These are phyloP conservation scores for Myxozyma kluyveri DNA, from an alignment of 805 yeast species.

Conservation along the genomic window DNA sequence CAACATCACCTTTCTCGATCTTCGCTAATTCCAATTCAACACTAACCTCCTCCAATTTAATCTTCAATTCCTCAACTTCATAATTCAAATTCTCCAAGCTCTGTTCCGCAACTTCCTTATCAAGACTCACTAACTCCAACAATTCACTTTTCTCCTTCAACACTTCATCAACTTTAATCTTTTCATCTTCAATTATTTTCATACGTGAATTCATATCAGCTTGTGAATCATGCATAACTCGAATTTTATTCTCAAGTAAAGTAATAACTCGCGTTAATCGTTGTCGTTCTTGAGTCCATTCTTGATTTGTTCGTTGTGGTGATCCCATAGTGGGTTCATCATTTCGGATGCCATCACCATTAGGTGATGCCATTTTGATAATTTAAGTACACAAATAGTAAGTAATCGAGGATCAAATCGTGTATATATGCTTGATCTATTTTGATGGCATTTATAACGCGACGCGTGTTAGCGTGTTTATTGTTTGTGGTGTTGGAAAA, in stretches of 20 bases:
- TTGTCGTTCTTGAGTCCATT: slow-evolving; percentile 27
- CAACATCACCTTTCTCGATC: slow-evolving; percentile 32
- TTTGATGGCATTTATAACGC: no score
- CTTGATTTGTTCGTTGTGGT: no score
- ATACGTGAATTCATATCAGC: slow-evolving; percentile 29
- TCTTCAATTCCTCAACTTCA: slow-evolving; percentile 31
- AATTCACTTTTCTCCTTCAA: slow-evolving; percentile 32
- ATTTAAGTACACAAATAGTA: no score
- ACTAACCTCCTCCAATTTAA: slow-evolving; percentile 29
- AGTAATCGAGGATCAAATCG: no score
- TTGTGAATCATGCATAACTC: slow-evolving; percentile 36
- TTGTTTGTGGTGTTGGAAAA: no score
- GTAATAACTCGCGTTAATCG: slow-evolving; percentile 33
- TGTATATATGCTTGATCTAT: no score
- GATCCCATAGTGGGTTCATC: no score
- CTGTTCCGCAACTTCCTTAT: slow-evolving; percentile 41
- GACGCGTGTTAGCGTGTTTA: no score
- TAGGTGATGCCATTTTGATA: no score
- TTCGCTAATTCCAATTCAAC: slow-evolving; percentile 34
- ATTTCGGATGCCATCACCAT: no score
- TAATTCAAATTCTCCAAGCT: slow-evolving; percentile 31
- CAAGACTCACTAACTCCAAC: slow-evolving; percentile 38
- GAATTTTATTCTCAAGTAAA: slow-evolving; percentile 35
- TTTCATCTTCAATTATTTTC: slow-evolving; percentile 26
- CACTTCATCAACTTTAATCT: slow-evolving; percentile 25